A percentile compares a stretch with the other conserved stretches of the same genome.
These are phyloP conservation scores for Tetramitus jugosus DNA, from an alignment of 208 protist genomes.

Conservation along the genomic window DNA sequence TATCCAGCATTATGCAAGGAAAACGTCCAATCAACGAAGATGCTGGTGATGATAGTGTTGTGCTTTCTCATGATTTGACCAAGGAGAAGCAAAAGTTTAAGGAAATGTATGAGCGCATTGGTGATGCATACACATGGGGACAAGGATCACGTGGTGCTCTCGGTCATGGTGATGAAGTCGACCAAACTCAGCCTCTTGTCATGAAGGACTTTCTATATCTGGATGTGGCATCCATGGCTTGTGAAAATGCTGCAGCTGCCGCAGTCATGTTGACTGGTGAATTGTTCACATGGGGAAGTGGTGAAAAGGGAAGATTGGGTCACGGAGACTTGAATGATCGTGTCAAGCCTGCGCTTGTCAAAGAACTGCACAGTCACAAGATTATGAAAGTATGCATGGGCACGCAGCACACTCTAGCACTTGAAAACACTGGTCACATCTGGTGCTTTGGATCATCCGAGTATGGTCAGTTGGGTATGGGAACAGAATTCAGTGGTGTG, in stretches of 20 bases:
- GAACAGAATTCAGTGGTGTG: background rate
- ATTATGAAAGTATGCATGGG: slow-evolving; percentile 1
- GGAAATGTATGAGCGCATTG: background rate
- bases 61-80: background rate
- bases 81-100: slow-evolving; percentile 20
- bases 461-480: background rate
- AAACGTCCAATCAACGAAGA: background rate
- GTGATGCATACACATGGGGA: slow-evolving; percentile 17
- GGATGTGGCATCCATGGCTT: background rate
- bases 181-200: background rate
- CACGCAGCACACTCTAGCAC: background rate
- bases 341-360: background rate
- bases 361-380: background rate
- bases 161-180: slow-evolving; percentile 7
- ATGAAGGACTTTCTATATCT: slow-evolving; percentile 19
- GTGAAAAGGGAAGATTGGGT: slow-evolving; percentile 16
- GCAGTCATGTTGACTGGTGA: slow-evolving; percentile 5
- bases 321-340: slow-evolving; percentile 11
- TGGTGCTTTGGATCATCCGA: background rate
- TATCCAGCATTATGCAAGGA: background rate
- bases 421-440: background rate
- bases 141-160: background rate
- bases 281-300: slow-evolving; percentile 18
- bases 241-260: slow-evolving; percentile 2
- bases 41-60: background rate